A percentile compares a stretch with the other conserved stretches of the same genome.
phyloP scores from a whole-genome alignment of 768 basidiomycete species.

The Cubamyces sp. region DNA sequence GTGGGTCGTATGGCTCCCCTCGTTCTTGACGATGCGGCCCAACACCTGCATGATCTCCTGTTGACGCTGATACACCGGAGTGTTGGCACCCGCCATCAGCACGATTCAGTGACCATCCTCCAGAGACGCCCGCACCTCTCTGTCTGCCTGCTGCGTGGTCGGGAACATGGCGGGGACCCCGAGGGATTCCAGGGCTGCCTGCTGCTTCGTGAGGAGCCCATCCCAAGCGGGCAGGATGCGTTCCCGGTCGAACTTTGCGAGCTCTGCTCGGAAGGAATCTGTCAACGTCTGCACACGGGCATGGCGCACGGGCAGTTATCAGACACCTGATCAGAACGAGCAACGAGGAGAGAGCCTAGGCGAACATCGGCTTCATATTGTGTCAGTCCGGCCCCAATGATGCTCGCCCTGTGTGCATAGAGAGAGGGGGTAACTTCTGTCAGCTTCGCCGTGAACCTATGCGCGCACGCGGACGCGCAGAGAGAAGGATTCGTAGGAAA shows the following conservation, averaged over 20 bases:
- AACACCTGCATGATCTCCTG: constrained; percentile 71
- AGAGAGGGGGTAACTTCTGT: not conserved
- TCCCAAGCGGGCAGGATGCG: constrained; percentile 78
- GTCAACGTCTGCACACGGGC: constrained; percentile 58
- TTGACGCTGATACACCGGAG: constrained; percentile 54
- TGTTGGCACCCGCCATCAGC: constrained; percentile 2
- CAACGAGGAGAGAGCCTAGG: constrained; percentile 23
- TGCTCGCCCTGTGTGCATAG: constrained; percentile 53
- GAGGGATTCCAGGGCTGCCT: constrained; percentile 59
- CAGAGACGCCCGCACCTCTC: constrained; percentile 52
- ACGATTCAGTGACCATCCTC: not conserved
- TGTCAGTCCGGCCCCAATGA: constrained; percentile 67
- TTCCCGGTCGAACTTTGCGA: constrained; percentile 70
- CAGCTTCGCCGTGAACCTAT: not conserved
- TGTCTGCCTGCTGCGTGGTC: constrained; percentile 49
- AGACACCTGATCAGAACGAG: constrained; percentile 14
- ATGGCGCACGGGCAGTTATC: not conserved
- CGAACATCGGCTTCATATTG: constrained; percentile 71
- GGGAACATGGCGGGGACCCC: constrained; percentile 75
- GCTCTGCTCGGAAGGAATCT: constrained; percentile 64
- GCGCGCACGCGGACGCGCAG: not conserved
- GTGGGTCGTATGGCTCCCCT: constrained; percentile 6
- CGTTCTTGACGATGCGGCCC: constrained; percentile 50
- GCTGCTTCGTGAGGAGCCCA: constrained; percentile 71
- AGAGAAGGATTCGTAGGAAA: not conserved